phyloP scores from a whole-genome alignment of 2,329 filamentous ascomycete species.

The Berkeleyomyces basicola region DNA sequence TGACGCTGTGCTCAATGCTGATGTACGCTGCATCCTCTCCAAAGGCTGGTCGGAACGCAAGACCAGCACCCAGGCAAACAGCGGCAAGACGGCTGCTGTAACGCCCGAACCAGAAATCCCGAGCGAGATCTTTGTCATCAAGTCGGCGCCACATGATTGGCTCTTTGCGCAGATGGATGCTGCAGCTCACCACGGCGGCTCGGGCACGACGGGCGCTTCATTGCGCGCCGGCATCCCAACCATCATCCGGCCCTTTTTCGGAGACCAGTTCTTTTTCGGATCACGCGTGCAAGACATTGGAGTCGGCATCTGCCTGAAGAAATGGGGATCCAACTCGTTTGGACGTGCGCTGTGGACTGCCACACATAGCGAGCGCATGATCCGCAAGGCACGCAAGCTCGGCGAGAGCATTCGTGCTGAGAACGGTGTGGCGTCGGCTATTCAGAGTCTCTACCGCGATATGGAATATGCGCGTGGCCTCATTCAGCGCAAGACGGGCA shows the following conservation, averaged over 20 bases:
- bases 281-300: conserved; percentile 79
- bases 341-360: conserved; percentile 80
- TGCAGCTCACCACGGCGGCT: conserved; percentile 84
- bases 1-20: conserved; percentile 76
- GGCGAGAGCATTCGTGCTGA: conserved; percentile 86
- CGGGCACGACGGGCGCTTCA: conserved; percentile 87
- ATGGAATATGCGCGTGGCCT: conserved; percentile 81
- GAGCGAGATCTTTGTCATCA: conserved; percentile 70
- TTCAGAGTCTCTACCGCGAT: conserved; percentile 86
- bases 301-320: conserved; percentile 77
- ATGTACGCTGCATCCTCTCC: conserved; percentile 84
- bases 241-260: conserved; percentile 92
- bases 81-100: conserved; percentile 27
- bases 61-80: conserved; percentile 25
- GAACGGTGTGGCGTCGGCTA: conserved; percentile 74
- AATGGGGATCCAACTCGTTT: conserved; percentile 74
- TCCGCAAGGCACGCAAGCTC: conserved; percentile 62
- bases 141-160: conserved; percentile 91
- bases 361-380: conserved; percentile 81
- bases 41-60: conserved; percentile 91
- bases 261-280: conserved; percentile 95
- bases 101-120: conserved; percentile 52
- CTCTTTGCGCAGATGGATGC: conserved; percentile 88
- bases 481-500: conserved; percentile 43
- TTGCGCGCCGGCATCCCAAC: conserved; percentile 82